Base-by-base conservation (phyloP, 108 stramenopile species). In the Skeletonema potamos region DNA sequence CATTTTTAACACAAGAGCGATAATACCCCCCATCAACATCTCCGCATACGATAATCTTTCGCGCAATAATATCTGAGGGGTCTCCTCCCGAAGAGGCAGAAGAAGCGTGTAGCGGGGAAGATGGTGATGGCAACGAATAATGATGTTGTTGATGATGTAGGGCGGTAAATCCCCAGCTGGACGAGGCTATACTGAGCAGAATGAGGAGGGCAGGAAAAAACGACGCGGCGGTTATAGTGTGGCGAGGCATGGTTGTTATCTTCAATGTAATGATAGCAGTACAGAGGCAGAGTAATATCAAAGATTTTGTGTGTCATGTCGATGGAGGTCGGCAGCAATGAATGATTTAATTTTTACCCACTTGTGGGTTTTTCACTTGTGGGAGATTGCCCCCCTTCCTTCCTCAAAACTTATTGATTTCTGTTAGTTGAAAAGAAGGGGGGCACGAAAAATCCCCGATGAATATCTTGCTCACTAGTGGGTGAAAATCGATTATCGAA, bases 21-120 rank as follows among this genome's bases (percentile, higher is more conserved):
- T 85, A 87, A 58, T 94, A 94, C 33, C 92, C 92, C 18, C 92
- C 92, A 48, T 88, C 65, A 2, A 94, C 92, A 68, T 86, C 92
- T 2, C 92, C 92, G 15, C 44, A 64, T 0, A 94, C 89, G 15
- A 85, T 60, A 46, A 94, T 90, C 59, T 87, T 76, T 73, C 82
- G 51, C 6, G 83, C 92, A 57, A 94, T 70, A 10, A 87, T 32
- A 33, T 90, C 89, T 22, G 54, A 54, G 8, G 82, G 78, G 69
- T 82, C 77, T 0, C 54, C 30, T 1, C 57, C 70, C n/a, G 68
- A n/a, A 26, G 66, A 4, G 0, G 62, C 13, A n/a, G 34, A 27
- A 27, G 56, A 15, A 12, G 51, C 64, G 46, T 24, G 13, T 24
- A 12, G 20, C 30, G 56, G 4, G 13, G 12, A 1, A 55, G 54